phyloP scores from a whole-genome alignment of 805 yeast species.

The Cyberlindnera saturnus region DNA sequence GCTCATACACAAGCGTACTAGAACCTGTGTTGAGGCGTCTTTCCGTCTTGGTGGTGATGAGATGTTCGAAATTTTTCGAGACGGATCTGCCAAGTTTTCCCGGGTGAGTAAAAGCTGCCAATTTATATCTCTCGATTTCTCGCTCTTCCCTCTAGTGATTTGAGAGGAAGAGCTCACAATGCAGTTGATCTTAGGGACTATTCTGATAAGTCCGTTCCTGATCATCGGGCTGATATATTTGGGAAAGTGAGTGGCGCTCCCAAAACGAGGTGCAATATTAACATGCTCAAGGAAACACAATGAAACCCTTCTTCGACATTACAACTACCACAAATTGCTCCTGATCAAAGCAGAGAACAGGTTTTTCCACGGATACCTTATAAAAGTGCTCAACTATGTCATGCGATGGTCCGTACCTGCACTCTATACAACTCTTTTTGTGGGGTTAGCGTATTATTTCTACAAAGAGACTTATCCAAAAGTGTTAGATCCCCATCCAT shows the following conservation, averaged over 20 bases:
- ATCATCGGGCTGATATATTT: neutral
- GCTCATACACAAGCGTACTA: neutral
- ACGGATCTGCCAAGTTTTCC: too few relatives aligned
- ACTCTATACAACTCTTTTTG: slow-evolving; percentile 11
- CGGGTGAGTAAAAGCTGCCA: too few relatives aligned
- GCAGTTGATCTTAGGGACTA: neutral
- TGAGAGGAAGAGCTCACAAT: neutral
- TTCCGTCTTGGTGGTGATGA: neutral
- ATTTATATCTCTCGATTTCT: too few relatives aligned
- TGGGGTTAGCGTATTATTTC: slow-evolving; percentile 11
- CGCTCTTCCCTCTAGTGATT: too few relatives aligned
- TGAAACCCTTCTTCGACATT: neutral
- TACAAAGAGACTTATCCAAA: slow-evolving; percentile 8
- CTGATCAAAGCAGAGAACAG: slow-evolving; percentile 3
- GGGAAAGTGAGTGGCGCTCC: neutral
- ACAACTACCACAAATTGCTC: neutral
- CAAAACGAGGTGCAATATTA: too few relatives aligned
- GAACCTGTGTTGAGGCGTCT: neutral
- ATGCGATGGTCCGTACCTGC: slow-evolving; percentile 17
- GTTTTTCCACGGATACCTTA: slow-evolving; percentile 13
- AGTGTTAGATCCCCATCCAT: slow-evolving; percentile 12
- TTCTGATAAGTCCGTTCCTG: neutral
- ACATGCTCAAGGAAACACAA: neutral
- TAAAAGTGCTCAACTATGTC: neutral
- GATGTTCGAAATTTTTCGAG: neutral